Evolutionary conservation across 768 basidiomycete genomes (phyloP).

Genomic region (Amanita rubescens): DNA sequence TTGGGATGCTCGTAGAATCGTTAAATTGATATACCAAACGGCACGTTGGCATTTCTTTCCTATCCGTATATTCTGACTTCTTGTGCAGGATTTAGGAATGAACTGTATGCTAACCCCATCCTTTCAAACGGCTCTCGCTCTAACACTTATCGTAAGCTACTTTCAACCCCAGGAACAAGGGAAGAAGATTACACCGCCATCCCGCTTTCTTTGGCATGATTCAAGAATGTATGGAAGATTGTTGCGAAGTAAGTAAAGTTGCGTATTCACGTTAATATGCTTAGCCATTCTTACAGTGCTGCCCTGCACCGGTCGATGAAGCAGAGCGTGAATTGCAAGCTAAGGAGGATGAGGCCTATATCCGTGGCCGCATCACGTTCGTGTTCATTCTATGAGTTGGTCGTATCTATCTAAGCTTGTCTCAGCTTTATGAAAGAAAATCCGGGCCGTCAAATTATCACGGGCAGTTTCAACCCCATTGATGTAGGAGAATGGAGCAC

Average conservation of each 20-base stretch:
- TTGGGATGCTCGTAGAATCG: conserved; percentile 49
- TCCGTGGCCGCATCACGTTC: conserved; percentile 46
- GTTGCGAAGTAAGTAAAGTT: conserved; percentile 41
- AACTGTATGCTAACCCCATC: not conserved
- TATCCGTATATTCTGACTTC: not conserved
- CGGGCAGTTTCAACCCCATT: conserved; percentile 60
- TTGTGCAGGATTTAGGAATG: conserved; percentile 6
- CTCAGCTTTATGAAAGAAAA: conserved; percentile 51
- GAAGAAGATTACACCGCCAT: conserved; percentile 6
- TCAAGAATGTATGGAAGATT: conserved; percentile 39
- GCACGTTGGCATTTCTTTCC: conserved; percentile 26
- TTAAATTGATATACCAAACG: conserved; percentile 50
- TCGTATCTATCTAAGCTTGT: not conserved
- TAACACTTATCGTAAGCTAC: conserved; percentile 1
- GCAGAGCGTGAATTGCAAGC: conserved; percentile 47
- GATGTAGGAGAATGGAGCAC: conserved; percentile 61
- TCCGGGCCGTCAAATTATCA: conserved; percentile 52
- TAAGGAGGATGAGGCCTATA: conserved; percentile 45
- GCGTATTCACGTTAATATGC: not conserved
- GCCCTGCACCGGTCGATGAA: conserved; percentile 46
- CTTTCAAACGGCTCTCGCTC: not conserved
- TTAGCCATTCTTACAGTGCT: conserved; percentile 27
- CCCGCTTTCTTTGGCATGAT: conserved; percentile 5
- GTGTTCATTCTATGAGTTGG: conserved; percentile 13
- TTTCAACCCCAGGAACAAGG: conserved; percentile 10